These are phyloP conservation scores for Vigna reflexopilosa DNA, from an alignment of 306 rosid species.

Conservation along the genomic window DNA sequence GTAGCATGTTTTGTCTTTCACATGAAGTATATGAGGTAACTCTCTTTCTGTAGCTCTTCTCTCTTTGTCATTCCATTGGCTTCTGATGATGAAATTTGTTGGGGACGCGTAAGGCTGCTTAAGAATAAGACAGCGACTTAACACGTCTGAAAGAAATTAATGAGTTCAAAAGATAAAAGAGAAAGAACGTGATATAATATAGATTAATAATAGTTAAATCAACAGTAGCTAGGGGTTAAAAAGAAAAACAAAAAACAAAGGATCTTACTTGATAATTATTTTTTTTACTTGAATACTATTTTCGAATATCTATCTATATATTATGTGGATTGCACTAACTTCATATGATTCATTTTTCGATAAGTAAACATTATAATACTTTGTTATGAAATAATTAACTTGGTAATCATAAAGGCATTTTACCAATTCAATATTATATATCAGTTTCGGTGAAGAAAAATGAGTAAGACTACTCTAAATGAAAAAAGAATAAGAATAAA, in stretches of 20 bases:
- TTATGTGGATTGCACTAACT: not conserved
- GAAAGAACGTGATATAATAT: not conserved
- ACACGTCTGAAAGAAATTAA: not conserved
- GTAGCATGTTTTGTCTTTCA: not conserved
- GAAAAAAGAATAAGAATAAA: not conserved
- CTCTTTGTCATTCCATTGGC: not conserved
- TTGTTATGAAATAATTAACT: not conserved
- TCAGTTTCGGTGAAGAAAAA: too few species aligned
- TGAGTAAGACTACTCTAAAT: too few species aligned
- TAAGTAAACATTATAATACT: not conserved
- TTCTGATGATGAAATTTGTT: not conserved
- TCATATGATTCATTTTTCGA: not conserved
- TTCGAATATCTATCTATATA: not conserved
- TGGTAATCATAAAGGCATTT: not conserved
- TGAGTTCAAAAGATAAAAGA: constrained; percentile 2
- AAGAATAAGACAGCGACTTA: not conserved
- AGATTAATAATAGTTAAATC: not conserved
- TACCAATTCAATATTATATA: not conserved
- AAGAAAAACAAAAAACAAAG: not conserved
- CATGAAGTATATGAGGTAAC: not conserved
- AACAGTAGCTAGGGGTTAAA: not conserved
- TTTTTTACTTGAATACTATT: not conserved
- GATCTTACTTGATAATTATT: not conserved
- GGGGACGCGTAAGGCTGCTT: not conserved
- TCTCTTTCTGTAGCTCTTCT: not conserved